Evolutionary conservation across 2,329 filamentous ascomycete species (phyloP).

Genomic region (Epichloe baconii): DNA sequence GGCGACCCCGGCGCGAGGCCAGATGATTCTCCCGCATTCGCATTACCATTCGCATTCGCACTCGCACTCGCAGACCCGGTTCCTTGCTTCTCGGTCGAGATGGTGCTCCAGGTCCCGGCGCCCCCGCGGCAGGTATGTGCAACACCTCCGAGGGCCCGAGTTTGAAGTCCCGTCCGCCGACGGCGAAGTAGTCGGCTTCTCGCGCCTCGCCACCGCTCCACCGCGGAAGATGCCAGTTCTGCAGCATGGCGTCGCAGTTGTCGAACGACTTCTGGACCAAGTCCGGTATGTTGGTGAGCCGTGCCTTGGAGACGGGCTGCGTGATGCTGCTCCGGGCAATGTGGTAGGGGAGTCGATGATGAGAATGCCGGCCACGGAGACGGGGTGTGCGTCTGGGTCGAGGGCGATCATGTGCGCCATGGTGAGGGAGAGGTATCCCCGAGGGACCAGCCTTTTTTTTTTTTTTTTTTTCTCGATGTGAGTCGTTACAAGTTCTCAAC

Average conservation of each 20-base stretch:
- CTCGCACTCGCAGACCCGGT: not conserved
- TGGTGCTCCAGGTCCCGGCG: conserved; percentile 7
- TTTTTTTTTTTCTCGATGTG: not conserved
- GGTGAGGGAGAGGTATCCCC: conserved; percentile 16
- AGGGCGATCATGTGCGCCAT: conserved; percentile 15
- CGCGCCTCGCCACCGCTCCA: conserved; percentile 12
- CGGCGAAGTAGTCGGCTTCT: conserved; percentile 6
- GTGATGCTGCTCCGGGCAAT: conserved; percentile 10
- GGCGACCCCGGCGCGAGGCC: conserved; percentile 5
- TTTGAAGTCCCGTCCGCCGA: conserved; percentile 8
- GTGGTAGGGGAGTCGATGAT: conserved; percentile 19
- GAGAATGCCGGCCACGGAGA: conserved; percentile 15
- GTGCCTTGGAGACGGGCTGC: conserved; percentile 7
- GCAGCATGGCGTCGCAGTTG: conserved; percentile 18
- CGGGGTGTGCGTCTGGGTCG: conserved; percentile 9
- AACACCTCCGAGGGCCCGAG: conserved; percentile 10
- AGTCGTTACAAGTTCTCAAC: too few species aligned
- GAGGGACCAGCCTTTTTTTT: conserved; percentile 16
- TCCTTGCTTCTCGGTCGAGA: not conserved
- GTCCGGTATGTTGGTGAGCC: conserved; percentile 12
- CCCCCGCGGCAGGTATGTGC: conserved; percentile 10
- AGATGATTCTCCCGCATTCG: conserved; percentile 1
- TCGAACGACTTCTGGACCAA: conserved; percentile 17
- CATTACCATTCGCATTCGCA: not conserved
- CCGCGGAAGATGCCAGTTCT: conserved; percentile 15